A percentile compares a stretch with the other conserved stretches of the same genome.
Evolutionary conservation across 1,284 basidiomycete species (phyloP).

Genomic region (Taiwanofungus camphoratus): DNA sequence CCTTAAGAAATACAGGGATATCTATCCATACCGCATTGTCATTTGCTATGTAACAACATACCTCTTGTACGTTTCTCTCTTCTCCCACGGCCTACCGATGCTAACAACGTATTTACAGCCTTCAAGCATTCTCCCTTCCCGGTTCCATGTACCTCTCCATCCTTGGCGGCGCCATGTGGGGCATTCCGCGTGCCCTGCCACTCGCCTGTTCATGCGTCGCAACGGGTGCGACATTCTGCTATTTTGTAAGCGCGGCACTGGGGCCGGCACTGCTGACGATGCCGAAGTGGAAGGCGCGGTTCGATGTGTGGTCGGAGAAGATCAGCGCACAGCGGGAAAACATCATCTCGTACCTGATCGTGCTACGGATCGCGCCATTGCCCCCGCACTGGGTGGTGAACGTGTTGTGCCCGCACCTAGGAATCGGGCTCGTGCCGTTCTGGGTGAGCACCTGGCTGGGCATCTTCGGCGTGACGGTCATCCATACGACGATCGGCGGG

Average conservation of each 20-base stretch:
- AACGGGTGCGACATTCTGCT: slow-evolving; percentile 88
- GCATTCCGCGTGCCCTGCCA: slow-evolving; percentile 82
- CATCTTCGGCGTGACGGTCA: slow-evolving; percentile 87
- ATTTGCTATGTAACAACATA: slow-evolving; percentile 85
- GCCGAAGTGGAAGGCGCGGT: slow-evolving; percentile 75
- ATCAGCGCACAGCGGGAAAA: slow-evolving; percentile 72
- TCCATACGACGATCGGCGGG: slow-evolving; percentile 94
- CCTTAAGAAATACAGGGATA: slow-evolving; percentile 84
- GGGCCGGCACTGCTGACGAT: slow-evolving; percentile 85
- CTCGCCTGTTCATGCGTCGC: slow-evolving; percentile 93
- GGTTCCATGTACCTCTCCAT: slow-evolving; percentile 99
- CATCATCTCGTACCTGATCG: slow-evolving; percentile 85
- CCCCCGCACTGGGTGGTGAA: slow-evolving; percentile 98
- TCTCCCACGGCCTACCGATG: slow-evolving; percentile 6
- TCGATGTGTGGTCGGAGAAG: slow-evolving; percentile 78
- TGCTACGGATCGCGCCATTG: slow-evolving; percentile 89
- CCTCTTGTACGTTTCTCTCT: slow-evolving; percentile 66
- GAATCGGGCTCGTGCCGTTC: slow-evolving; percentile 80
- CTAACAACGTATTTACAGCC: slow-evolving; percentile 41
- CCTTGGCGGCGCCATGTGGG: slow-evolving; percentile 94
- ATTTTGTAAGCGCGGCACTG: slow-evolving; percentile 84
- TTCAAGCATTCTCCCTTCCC: slow-evolving; percentile 95
- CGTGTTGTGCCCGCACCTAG: slow-evolving; percentile 89
- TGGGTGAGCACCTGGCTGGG: slow-evolving; percentile 91
- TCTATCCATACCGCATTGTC: slow-evolving; percentile 77